A percentile compares a stretch with the other conserved stretches of the same genome.
Conservation (phyloP, 2,329 filamentous ascomycete genomes). For the Chaetothyriales sp. region DNA sequence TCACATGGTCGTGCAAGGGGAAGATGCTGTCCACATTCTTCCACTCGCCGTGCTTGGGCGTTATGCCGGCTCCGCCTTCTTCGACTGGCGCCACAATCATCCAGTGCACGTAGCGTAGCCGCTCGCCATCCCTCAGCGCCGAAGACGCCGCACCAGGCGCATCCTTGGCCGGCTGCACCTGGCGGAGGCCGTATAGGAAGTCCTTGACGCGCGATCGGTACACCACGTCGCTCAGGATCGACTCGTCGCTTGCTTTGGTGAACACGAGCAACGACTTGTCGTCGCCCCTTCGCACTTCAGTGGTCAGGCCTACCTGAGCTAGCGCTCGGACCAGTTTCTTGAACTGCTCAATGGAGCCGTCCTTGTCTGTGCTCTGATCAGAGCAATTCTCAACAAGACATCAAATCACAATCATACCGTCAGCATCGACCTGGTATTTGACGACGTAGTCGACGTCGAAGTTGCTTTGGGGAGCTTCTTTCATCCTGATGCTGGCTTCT, state of each 20-base stretch:
- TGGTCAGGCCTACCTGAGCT: slow-evolving; percentile 64
- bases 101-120: slow-evolving; percentile 74
- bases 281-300: slow-evolving; percentile 72
- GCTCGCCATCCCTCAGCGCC: slow-evolving; percentile 74
- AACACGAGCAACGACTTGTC: slow-evolving; percentile 68
- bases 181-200: slow-evolving; percentile 80
- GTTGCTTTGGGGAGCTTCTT: slow-evolving; percentile 26
- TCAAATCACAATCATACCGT: slow-evolving; percentile 37
- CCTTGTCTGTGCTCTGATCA: slow-evolving; percentile 40
- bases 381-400: slow-evolving; percentile 1
- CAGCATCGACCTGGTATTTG: slow-evolving; percentile 57
- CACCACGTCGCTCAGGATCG: slow-evolving; percentile 63
- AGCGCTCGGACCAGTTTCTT: slow-evolving; percentile 64
- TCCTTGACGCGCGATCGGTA: slow-evolving; percentile 83
- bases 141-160: slow-evolving; percentile 53
- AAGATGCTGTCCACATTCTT: slow-evolving; percentile 61
- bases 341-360: slow-evolving; percentile 60
- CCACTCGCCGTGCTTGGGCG: slow-evolving; percentile 55
- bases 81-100: slow-evolving; percentile 61
- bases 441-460: slow-evolving; percentile 80
- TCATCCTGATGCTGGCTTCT: not conserved
- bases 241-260: slow-evolving; percentile 61
- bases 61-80: slow-evolving; percentile 68
- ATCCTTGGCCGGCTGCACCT: slow-evolving; percentile 61
- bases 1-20: slow-evolving; percentile 61